Evolutionary conservation across 331 rosid species (phyloP), one percentile per base, ranked within the genome.

Genomic region (Prunus yedoensis): DNA sequence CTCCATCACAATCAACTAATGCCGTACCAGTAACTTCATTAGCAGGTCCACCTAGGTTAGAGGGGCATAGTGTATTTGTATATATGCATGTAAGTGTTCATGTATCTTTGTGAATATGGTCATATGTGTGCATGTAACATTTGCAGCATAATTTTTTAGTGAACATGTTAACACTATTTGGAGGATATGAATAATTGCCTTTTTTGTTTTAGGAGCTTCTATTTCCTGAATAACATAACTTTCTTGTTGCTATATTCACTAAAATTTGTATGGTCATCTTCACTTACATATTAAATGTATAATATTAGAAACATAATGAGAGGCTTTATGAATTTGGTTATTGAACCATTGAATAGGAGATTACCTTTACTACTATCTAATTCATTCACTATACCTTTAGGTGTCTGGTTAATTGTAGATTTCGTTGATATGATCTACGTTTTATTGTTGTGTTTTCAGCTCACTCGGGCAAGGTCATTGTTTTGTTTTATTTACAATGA

Each of bases 401-500:
- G 66, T 17, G 14, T 60, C 30, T 60, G 66, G 66, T 60, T 8
- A 60, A 28, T 60, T 25, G 11, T 60, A 60, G 41, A 63, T 25
- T 27, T 21, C 3, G 13, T 11, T 41, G 23, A 3, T 16, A 12
- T 46, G 23, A 58, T 73, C 9, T 20, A 2, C 8, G 28, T 11
- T 38, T 84, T 38, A 38, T 38, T 38, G 9, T 43, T 73, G 61
- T 35, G 62, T 70, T 68, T 68, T 28, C 50, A 54, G 20, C 66
- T 74, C 79, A 25, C 47, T 30, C 20, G 16, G 38, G 62, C 21
- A 27, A 13, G 54, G 43, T 35, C 56, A 15, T 71, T 53, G 64
- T 71, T 64, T 62, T 50, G 46, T 51, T 14, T 17, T 64, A 60
- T 20, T 1, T 41, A 8, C 38, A 57, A 21, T 51, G 50, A 10